Evolutionary conservation across 192 early-diverging fungal species (phyloP).

Genomic region (Spizellomyces sp.): DNA sequence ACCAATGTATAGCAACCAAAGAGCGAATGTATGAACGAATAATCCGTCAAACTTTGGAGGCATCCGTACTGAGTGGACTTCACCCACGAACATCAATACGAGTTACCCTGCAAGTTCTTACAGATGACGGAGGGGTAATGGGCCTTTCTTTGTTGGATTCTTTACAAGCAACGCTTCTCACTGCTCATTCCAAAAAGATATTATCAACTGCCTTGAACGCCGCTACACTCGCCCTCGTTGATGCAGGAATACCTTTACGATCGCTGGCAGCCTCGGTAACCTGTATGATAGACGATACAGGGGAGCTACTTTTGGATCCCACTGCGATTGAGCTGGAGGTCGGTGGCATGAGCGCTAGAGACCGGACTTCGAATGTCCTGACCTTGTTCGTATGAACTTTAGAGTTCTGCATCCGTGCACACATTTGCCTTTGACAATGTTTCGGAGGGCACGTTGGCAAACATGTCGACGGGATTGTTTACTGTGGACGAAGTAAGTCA

Average conservation of each 20-base stretch:
- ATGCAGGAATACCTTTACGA: conserved; percentile 86
- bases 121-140: conserved; percentile 83
- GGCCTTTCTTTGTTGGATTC: neutral
- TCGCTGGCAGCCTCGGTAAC: conserved; percentile 69
- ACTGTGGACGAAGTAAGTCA: conserved; percentile 19
- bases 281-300: conserved; percentile 65
- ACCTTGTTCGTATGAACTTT: neutral
- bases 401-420: conserved; percentile 73
- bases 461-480: conserved; percentile 16
- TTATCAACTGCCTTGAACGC: conserved; percentile 84
- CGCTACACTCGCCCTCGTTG: conserved; percentile 78
- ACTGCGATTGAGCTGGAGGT: conserved; percentile 72
- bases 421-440: conserved; percentile 81
- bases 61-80: conserved; percentile 71
- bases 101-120: conserved; percentile 82
- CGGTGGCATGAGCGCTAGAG: neutral
- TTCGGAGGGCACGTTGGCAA: conserved; percentile 50
- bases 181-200: conserved; percentile 43
- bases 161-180: neutral
- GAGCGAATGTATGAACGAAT: conserved; percentile 76
- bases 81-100: conserved; percentile 88
- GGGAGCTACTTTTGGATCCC: conserved; percentile 75
- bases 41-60: conserved; percentile 74
- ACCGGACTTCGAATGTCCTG: neutral
- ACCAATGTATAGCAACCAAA: conserved; percentile 46